phyloP scores from a whole-genome alignment of 2,329 filamentous ascomycete species.

The Orbilia brochopaga region DNA sequence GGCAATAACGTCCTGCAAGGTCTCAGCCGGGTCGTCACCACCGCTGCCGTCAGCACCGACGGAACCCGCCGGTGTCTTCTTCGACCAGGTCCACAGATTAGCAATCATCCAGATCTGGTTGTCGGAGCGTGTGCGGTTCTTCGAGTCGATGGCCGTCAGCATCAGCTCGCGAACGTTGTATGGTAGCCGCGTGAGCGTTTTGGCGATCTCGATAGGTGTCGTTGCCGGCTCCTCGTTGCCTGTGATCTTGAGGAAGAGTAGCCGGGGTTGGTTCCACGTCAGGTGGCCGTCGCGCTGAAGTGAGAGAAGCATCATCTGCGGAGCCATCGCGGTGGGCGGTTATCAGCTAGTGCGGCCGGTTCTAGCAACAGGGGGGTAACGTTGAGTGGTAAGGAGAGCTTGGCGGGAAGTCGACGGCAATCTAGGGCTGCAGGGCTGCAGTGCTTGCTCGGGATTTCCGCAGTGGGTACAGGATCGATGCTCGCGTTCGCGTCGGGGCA shows the following conservation, averaged over 20 bases:
- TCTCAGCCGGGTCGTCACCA: conserved; percentile 42
- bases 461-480: not conserved
- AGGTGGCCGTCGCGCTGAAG: conserved; percentile 26
- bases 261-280: conserved; percentile 29
- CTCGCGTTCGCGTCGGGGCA: too few relatives aligned
- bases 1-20: conserved; percentile 43
- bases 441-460: not conserved
- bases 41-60: conserved; percentile 23
- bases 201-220: conserved; percentile 43
- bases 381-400: not conserved
- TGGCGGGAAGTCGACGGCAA: not conserved
- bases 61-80: conserved; percentile 17
- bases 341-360: conserved; percentile 1
- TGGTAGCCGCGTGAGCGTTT: conserved; percentile 36
- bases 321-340: not conserved
- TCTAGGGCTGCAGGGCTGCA: not conserved
- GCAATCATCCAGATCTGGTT: conserved; percentile 43
- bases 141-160: conserved; percentile 28
- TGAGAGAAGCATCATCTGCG: conserved; percentile 41
- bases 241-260: conserved; percentile 41
- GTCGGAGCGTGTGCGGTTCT: conserved; percentile 24
- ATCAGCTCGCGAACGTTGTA: conserved; percentile 44
- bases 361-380: not conserved
- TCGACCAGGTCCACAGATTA: conserved; percentile 46
- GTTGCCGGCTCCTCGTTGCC: conserved; percentile 47